These are phyloP conservation scores for Starmerella scarabaei DNA, from an alignment of 805 yeast species.

Conservation along the genomic window DNA sequence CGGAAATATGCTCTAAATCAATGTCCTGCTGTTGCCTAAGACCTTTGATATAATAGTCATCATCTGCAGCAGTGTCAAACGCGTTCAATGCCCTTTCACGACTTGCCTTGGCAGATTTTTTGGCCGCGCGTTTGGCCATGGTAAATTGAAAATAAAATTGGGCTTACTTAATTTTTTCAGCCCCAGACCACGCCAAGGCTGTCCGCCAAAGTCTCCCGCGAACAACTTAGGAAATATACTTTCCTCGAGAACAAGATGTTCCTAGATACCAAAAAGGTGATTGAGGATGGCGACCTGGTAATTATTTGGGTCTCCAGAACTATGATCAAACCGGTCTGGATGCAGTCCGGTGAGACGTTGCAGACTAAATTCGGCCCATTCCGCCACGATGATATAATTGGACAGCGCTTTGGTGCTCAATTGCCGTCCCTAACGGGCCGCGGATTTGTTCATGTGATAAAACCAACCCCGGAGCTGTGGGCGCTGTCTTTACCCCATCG, in stretches of 20 bases:
- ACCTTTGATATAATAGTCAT: slow-evolving; percentile 23
- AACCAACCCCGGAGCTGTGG: slow-evolving; percentile 95
- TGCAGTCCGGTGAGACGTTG: slow-evolving; percentile 46
- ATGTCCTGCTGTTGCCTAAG: slow-evolving; percentile 26
- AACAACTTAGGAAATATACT: no score
- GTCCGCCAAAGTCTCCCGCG: no score
- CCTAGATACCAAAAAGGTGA: slow-evolving; percentile 35
- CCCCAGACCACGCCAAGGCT: no score
- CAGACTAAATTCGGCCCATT: slow-evolving; percentile 85
- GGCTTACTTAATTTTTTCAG: slow-evolving; percentile 15
- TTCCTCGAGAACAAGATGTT: no score
- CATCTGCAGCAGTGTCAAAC: slow-evolving; percentile 37
- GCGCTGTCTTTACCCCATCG: slow-evolving; percentile 90
- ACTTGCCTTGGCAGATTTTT: slow-evolving; percentile 8
- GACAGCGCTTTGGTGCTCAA: slow-evolving; percentile 71
- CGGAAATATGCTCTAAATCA: slow-evolving; percentile 27
- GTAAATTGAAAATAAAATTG: slow-evolving; percentile 1
- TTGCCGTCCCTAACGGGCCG: slow-evolving; percentile 50
- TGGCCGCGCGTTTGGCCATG: neutral
- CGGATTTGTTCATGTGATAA: slow-evolving; percentile 74
- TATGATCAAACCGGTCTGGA: slow-evolving; percentile 58
- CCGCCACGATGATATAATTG: slow-evolving; percentile 74
- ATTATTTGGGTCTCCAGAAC: slow-evolving; percentile 76
- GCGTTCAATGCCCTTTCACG: slow-evolving; percentile 37
- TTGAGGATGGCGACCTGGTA: slow-evolving; percentile 78